Evolutionary conservation across 2,329 filamentous ascomycete species (phyloP), one percentile per base, ranked within the genome.

Genomic region (Stagonosporopsis rhizophila): DNA sequence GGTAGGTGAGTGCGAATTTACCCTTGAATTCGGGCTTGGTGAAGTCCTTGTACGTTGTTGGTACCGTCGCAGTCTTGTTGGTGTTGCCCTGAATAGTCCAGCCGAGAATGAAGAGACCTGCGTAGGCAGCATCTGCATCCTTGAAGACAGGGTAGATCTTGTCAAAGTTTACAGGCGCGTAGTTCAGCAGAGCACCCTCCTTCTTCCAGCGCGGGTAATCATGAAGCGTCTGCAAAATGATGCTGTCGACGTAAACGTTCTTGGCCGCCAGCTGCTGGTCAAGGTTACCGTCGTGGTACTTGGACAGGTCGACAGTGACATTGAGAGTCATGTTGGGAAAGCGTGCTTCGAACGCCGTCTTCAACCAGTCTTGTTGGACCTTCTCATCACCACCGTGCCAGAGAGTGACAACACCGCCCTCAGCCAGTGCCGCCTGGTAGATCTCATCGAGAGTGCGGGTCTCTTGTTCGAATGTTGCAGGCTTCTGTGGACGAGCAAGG

Each of bases 1-100:
- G 84, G 52, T 85, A 85, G 0, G 82, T 84, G 11, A 85, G 65
- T 2, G 80, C 80, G 4, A 85, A 71, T 67, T 82, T 84, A 56
- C 81, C 71, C 70, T 85, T 85, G 70, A 79, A 83, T 53, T 81
- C 78, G 0, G 83, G 82, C 7, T 77, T 73, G 2, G 82, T 67
- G 50, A 77, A 79, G 56, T 83, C 80, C 0, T 71, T 60, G 48
- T 75, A 85, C 11, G 78, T 75, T 4, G 68, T 72, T 0, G 77
- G 77, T 0, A 75, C 54, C 0, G 67, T 59, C 17, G 58, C 60
- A 1, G 56, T 61, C 11, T 75, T 74, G 1, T 79, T 66, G 58
- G 73, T 77, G 37, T 76, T 72, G 14, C 67, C 69, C 50, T 78
- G 76, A 53, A 73, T 78, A 3, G 75, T 65, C 57, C 75, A 74